A percentile compares a stretch with the other conserved stretches of the same genome.
Evolutionary conservation across 1,284 basidiomycete species (phyloP).

Genomic region (Trametes hirsuta): DNA sequence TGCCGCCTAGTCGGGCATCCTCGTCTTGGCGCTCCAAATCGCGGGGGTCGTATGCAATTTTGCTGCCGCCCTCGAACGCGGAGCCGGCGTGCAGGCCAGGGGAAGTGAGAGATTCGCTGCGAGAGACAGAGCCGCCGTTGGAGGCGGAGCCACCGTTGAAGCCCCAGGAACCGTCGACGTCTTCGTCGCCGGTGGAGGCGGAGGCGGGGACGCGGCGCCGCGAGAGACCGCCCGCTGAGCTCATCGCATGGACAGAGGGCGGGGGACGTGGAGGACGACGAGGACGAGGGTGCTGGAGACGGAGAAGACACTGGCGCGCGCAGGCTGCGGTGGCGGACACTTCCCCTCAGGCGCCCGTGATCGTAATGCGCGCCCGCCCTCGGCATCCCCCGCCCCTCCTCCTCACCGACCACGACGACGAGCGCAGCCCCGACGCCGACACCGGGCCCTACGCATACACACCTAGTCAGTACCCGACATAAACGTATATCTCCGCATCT

Average conservation of each 20-base stretch:
- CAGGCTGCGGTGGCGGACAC: constrained; percentile 3
- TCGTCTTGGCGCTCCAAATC: constrained; percentile 85
- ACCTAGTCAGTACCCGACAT: not conserved
- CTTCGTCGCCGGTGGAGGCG: constrained; percentile 40
- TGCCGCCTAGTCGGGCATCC: constrained; percentile 64
- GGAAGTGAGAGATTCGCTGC: constrained; percentile 24
- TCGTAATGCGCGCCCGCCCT: not conserved
- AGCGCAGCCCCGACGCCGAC: not conserved
- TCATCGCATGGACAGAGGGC: constrained; percentile 36
- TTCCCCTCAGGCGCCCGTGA: constrained; percentile 4
- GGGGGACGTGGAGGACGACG: not conserved
- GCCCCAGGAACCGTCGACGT: constrained; percentile 35
- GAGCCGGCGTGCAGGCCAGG: constrained; percentile 62
- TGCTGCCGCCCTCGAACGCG: constrained; percentile 81
- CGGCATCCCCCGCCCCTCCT: not conserved
- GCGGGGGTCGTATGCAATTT: constrained; percentile 93
- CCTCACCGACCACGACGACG: constrained; percentile 13
- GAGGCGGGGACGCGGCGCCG: constrained; percentile 52
- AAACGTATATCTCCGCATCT: too few relatives aligned
- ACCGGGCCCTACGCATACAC: not conserved
- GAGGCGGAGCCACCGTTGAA: constrained; percentile 33
- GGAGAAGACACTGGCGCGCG: constrained; percentile 7
- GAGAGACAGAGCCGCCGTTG: constrained; percentile 39
- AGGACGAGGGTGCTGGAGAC: not conserved
- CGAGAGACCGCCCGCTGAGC: constrained; percentile 50